Evolutionary conservation across 2,329 filamentous ascomycete species (phyloP).

Genomic region (Pestalotiopsis sp.): DNA sequence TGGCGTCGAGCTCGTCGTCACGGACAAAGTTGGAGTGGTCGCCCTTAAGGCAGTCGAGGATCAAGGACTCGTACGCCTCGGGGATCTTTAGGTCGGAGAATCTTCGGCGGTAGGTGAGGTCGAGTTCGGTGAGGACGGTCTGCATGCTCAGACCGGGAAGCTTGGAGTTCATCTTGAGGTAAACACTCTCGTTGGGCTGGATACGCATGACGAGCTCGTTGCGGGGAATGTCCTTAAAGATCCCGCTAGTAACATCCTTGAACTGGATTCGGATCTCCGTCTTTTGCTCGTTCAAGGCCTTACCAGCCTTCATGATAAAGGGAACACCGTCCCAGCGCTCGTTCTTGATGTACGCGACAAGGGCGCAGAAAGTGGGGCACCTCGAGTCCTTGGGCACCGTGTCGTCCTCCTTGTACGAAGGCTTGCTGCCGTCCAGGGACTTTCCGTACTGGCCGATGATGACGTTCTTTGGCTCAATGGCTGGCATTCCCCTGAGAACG

Average conservation of each 20-base stretch:
- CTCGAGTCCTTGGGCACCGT: slow-evolving; percentile 96
- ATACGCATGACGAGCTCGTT: slow-evolving; percentile 99
- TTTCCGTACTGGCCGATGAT: slow-evolving; percentile 99
- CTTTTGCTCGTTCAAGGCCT: slow-evolving; percentile 99
- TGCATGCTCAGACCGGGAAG: slow-evolving; percentile 98
- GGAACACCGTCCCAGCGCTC: slow-evolving; percentile 99
- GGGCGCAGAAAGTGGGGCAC: slow-evolving; percentile 96
- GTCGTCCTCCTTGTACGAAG: slow-evolving; percentile 97
- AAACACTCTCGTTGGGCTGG: slow-evolving; percentile 98
- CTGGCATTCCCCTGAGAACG: slow-evolving; percentile 88
- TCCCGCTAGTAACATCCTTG: slow-evolving; percentile 98
- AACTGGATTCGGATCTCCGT: slow-evolving; percentile 99
- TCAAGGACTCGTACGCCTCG: slow-evolving; percentile 97
- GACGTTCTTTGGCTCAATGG: slow-evolving; percentile 98
- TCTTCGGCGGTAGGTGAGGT: slow-evolving; percentile 94
- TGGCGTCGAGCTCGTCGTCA: slow-evolving; percentile 94
- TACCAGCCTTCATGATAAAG: slow-evolving; percentile 99
- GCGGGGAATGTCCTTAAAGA: slow-evolving; percentile 99
- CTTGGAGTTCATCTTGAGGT: slow-evolving; percentile 99
- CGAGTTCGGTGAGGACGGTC: slow-evolving; percentile 97
- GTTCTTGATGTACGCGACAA: slow-evolving; percentile 99
- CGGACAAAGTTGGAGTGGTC: slow-evolving; percentile 99
- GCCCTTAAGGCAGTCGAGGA: slow-evolving; percentile 95
- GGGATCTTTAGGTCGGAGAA: slow-evolving; percentile 99
- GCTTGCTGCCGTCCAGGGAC: slow-evolving; percentile 94